Percentiles rank a stretch among this genome's conserved stretches.
phyloP scores from a whole-genome alignment of 352 stramenopile genomes.

The Albugo candida region DNA sequence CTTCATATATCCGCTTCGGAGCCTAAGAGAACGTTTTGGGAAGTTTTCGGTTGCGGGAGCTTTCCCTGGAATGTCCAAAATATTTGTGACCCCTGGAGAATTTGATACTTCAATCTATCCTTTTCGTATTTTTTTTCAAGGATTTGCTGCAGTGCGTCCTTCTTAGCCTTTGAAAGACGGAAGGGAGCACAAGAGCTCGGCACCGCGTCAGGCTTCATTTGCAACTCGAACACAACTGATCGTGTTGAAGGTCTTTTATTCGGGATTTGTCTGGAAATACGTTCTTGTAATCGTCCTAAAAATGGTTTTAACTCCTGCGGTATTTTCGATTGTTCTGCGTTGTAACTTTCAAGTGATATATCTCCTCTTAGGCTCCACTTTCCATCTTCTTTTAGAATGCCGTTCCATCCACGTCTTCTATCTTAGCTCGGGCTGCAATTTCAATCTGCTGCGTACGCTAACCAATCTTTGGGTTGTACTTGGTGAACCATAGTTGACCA shows the following conservation, averaged over 20 bases:
- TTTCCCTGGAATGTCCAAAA: constrained; percentile 4
- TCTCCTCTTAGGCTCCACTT: too few species aligned
- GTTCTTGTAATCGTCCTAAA: background rate
- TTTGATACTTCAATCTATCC: constrained; percentile 8
- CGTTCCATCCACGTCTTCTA: too few species aligned
- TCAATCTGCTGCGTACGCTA: constrained; percentile 4
- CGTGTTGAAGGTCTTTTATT: background rate
- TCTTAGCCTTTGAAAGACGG: background rate
- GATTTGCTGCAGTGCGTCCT: background rate
- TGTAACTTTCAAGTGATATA: too few species aligned
- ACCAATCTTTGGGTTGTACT: constrained; percentile 6
- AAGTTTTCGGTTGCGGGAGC: constrained; percentile 1
- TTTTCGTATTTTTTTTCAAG: constrained; percentile 2
- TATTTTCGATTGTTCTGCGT: too few species aligned
- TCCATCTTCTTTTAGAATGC: background rate
- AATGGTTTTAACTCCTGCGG: background rate
- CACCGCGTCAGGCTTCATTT: too few species aligned
- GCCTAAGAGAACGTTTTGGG: background rate
- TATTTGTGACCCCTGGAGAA: constrained; percentile 5
- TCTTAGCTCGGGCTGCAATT: background rate
- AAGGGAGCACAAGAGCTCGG: constrained; percentile 3
- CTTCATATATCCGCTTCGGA: background rate
- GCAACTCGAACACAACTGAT: background rate
- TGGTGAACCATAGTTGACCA: too few species aligned
- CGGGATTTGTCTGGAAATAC: background rate